Percentiles rank a stretch among this genome's conserved stretches.
Conservation (phyloP, 2,329 filamentous ascomycete species). For the Phaeosphaeria sp. region DNA sequence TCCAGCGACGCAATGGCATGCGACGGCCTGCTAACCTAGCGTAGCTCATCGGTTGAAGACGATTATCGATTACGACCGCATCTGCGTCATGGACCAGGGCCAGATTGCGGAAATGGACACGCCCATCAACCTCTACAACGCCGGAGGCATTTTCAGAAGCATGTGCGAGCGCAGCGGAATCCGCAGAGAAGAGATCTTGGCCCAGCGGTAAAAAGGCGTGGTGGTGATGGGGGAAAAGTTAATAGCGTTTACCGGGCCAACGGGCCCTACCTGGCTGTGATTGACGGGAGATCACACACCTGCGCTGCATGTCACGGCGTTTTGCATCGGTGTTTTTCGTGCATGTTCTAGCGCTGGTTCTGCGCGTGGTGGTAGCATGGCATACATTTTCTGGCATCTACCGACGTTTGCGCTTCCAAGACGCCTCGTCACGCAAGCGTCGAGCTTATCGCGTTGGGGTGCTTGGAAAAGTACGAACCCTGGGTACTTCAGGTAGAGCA, state of each 20-base stretch:
- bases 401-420: neutral
- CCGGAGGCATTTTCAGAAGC: slow-evolving; percentile 79
- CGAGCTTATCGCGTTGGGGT: neutral
- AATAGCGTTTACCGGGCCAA: slow-evolving; percentile 16
- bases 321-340: slow-evolving; percentile 14
- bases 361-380: neutral
- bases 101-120: slow-evolving; percentile 84
- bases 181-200: slow-evolving; percentile 56
- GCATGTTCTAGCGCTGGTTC: neutral
- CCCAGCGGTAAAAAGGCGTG: slow-evolving; percentile 2
- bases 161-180: slow-evolving; percentile 94
- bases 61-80: slow-evolving; percentile 92
- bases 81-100: slow-evolving; percentile 95
- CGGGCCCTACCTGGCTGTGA: slow-evolving; percentile 8
- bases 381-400: neutral
- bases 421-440: neutral
- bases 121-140: slow-evolving; percentile 75
- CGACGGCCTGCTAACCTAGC: neutral
- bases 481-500: neutral
- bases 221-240: slow-evolving; percentile 5
- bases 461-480: neutral
- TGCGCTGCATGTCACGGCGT: slow-evolving; percentile 24
- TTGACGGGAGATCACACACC: slow-evolving; percentile 8
- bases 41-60: slow-evolving; percentile 84
- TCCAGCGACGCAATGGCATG: neutral